Percentiles rank a stretch among this genome's conserved stretches.
Evolutionary conservation across 2,329 filamentous ascomycete genomes (phyloP).

Genomic region (Talaromyces sp.): DNA sequence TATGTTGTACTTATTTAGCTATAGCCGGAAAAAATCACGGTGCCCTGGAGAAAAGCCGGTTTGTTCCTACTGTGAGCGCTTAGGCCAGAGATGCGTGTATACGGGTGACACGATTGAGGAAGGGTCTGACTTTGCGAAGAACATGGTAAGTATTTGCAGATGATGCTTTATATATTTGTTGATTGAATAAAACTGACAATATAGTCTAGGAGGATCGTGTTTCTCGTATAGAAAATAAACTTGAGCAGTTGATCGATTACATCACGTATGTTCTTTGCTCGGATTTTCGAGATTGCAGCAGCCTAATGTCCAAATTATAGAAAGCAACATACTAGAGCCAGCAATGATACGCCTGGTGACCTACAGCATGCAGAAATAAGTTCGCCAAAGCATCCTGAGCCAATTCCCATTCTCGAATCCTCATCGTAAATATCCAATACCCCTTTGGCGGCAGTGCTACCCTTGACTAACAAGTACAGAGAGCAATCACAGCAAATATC

Average conservation of each 20-base stretch:
- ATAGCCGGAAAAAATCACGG: conserved; percentile 36
- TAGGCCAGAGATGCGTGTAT: conserved; percentile 37
- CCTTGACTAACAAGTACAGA: background rate
- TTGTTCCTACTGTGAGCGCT: conserved; percentile 36
- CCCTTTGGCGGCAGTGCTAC: background rate
- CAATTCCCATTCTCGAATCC: background rate
- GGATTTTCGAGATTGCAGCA: background rate
- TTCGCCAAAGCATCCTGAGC: background rate
- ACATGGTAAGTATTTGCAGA: conserved; percentile 17
- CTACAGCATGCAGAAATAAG: background rate
- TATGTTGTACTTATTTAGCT: background rate
- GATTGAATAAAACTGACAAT: background rate
- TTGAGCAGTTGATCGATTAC: conserved; percentile 23
- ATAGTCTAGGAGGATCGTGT: conserved; percentile 18
- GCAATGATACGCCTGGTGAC: background rate
- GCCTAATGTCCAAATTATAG: background rate
- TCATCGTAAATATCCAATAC: background rate
- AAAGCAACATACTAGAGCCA: background rate
- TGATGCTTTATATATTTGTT: no score
- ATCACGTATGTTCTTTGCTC: conserved; percentile 9
- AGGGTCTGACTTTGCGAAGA: conserved; percentile 8
- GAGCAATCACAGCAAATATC: background rate
- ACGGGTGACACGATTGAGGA: conserved; percentile 14
- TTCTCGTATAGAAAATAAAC: conserved; percentile 23
- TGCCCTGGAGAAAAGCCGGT: conserved; percentile 37